Base-by-base conservation (phyloP, 176 grass and related monocot species). In the Lolium multiflorum region DNA sequence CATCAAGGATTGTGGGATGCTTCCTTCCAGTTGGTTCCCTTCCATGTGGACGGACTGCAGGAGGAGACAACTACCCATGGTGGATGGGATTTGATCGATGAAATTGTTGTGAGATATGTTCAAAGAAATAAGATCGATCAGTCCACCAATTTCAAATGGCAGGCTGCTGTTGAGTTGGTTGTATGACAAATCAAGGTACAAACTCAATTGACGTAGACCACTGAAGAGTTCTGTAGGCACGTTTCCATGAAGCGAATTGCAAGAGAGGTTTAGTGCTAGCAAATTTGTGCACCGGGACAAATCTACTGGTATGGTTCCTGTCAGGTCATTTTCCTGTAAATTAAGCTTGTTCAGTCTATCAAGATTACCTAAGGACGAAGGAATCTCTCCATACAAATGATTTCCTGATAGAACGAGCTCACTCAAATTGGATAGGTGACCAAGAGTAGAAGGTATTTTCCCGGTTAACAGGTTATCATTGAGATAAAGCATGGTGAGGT, bases 11-110 rank as follows among this genome's bases (percentile, higher is more conserved):
- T 17, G 15, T 84, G 92, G 92, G 87, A 94, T 89, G 14, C 11
- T 77, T 81, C 89, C 89, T 73, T 87, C 14, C 18, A 94, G 79
- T 5, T 71, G 59, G 46, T 94, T 94, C 5, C n/a, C 67, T 54
- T 90, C 83, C 80, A 94, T 37, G 43, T 39, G 59, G 51, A 94
- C 67, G 17, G 46, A 71, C 62, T 94, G 74, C 62, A 91, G 69
- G 10, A 83, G 46, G 37, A 81, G 76, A 64, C 92, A 94, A n/a
- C 72, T 62, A 11, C 92, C 92, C 4, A 94, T 38, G 6, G 72
- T n/a, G 12, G 54, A 44, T 39, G 92, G 92, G 80, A 94, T 84
- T 35, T 72, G 18, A 2, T 89, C 68, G 11, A 86, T 87, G 4
- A 91, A 48, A 11, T 20, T 47, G 50, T 94, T 91, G 35, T 87